phyloP scores from a whole-genome alignment of 345 rosid species.

The Adansonia digitata region DNA sequence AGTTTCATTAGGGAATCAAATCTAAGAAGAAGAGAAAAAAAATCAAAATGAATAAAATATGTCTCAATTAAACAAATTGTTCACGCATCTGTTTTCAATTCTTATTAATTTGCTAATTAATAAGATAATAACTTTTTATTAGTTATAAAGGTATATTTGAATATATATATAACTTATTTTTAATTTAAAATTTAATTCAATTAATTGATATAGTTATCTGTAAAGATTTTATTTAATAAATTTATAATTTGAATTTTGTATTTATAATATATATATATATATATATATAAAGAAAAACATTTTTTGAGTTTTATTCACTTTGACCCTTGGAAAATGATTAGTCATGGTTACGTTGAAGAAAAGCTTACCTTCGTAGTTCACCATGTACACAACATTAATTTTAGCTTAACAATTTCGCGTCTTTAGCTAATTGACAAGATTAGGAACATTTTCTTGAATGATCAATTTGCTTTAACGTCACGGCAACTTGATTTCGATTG shows the following conservation, averaged over 20 bases:
- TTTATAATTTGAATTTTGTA: too few species aligned
- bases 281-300: too few species aligned
- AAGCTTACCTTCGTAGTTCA: not conserved
- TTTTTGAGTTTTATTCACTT: not conserved
- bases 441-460: not conserved
- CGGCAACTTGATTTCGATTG: constrained; percentile 1
- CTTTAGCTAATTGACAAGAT: not conserved
- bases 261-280: too few species aligned
- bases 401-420: not conserved
- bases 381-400: not conserved
- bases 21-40: not conserved
- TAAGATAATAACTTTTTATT: not conserved
- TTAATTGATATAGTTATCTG: too few species aligned
- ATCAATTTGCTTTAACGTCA: not conserved
- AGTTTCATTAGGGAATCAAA: constrained; percentile 15
- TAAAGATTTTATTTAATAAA: too few species aligned
- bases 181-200: too few species aligned
- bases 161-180: too few species aligned
- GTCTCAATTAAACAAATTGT: not conserved
- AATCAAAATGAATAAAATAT: not conserved
- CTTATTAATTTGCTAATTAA: too few species aligned
- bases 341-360: constrained; percentile 1
- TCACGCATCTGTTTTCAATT: constrained; percentile 13
- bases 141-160: too few species aligned
- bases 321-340: not conserved